A percentile compares a stretch with the other conserved stretches of the same genome.
Evolutionary conservation across 306 rosid genomes (phyloP).

Genomic region (Fragaria nilgerrensis): DNA sequence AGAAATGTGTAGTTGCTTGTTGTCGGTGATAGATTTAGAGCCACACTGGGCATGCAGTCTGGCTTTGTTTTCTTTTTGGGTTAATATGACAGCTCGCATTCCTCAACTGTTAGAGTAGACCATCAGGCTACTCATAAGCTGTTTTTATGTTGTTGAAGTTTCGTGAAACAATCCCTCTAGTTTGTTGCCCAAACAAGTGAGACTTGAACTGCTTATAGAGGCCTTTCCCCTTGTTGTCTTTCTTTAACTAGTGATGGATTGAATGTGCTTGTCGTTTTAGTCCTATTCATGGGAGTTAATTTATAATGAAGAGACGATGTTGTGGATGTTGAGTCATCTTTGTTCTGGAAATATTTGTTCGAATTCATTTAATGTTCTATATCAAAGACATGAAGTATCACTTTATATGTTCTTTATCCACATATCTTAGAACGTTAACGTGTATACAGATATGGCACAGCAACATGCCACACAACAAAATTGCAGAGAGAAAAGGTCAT

Average conservation of each 20-base stretch:
- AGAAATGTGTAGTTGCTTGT: not conserved
- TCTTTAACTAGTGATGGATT: not conserved
- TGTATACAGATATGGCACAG: conserved; percentile 77
- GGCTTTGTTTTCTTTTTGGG: no score
- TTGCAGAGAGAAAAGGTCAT: conserved; percentile 98
- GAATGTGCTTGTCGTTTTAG: not conserved
- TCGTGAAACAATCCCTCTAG: not conserved
- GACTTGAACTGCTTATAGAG: not conserved
- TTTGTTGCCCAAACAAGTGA: no score
- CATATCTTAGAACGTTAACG: conserved; percentile 14
- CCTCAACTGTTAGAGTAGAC: not conserved
- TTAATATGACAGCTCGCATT: not conserved
- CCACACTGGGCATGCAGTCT: not conserved
- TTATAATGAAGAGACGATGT: not conserved
- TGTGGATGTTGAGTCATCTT: not conserved
- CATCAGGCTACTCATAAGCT: not conserved
- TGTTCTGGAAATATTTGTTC: not conserved
- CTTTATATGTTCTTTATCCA: conserved; percentile 8
- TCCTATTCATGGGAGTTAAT: not conserved
- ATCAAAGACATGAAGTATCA: not conserved
- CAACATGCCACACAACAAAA: conserved; percentile 97
- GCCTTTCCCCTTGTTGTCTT: not conserved
- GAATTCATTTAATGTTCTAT: not conserved
- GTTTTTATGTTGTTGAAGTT: not conserved
- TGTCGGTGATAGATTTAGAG: not conserved